Base-by-base conservation (phyloP, 495 filamentous ascomycete genomes). In the Neurospora pannonica region DNA sequence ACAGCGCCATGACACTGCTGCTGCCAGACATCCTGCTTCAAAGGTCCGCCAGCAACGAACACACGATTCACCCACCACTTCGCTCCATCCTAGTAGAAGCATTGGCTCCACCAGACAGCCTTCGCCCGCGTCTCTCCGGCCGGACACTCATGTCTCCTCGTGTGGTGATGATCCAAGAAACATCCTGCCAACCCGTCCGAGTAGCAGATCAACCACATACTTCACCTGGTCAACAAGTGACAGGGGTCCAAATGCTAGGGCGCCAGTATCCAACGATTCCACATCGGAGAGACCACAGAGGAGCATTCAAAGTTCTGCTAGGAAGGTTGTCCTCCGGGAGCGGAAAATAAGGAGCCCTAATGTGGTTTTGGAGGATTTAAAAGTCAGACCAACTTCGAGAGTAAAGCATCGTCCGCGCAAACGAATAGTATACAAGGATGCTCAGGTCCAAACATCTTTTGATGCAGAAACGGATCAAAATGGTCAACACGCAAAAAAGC, bases 181-280 rank as follows among this genome's bases (percentile, higher is more conserved):
- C 34, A 34, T 34, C 7, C 54, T 36, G 2, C 28, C 54, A 7
- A 67, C 28, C 24, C 73, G 31, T 46, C 19, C 39, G 38, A 70
- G 62, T 38, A 62, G 70, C 39, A 75, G 70, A 62, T 72, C 74
- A 21, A 82, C 77, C 17, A 79, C 74, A 54, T 80, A 76, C 70
- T 77, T 80, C 24, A 80, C 79, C 11, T 82, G 81, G 82, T 79
- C 81, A 8, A 80, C 38, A 28, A 80, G 76, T 71, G 72, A 78
- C 54, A 34, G 54, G 13, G 15, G 3, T 36, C 54, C 54, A 9
- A 4, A 19, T 15, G 28, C 28, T 19, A 34, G 15, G 7, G 54
- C 54, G 54, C 54, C 54, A 36, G 54, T 28, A 34, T 67, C 54
- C 31, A 19, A 67, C 54, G 13, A 34, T 34, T 67, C 54, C 6